Evolutionary conservation across 2,329 filamentous ascomycete genomes (phyloP).

Genomic region (Scedosporium aurantiacum): DNA sequence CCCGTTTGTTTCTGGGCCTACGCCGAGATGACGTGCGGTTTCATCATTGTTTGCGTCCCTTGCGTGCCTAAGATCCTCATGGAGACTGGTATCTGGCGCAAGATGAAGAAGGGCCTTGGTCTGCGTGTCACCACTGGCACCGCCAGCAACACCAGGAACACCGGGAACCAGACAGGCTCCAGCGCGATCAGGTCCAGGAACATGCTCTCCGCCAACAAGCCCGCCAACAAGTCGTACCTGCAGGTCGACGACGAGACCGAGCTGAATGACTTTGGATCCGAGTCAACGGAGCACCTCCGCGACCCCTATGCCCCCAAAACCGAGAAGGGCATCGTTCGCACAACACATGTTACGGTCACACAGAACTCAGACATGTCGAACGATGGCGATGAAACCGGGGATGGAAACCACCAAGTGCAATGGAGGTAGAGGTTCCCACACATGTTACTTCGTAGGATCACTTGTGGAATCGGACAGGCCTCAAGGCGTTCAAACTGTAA

Average conservation of each 20-base stretch:
- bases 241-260: conserved; percentile 8
- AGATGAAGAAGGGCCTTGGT: background rate
- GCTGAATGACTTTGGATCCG: conserved; percentile 8
- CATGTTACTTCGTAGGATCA: no score
- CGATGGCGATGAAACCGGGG: background rate
- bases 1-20: conserved; percentile 30
- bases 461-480: no score
- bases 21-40: conserved; percentile 33
- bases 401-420: conserved; percentile 3
- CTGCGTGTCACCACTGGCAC: background rate
- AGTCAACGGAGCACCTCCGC: conserved; percentile 9
- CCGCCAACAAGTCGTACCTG: conserved; percentile 8
- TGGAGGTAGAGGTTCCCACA: conserved; percentile 8
- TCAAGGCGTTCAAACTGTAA: no score
- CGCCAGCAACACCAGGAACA: background rate
- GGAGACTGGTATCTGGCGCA: background rate
- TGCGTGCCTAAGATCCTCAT: conserved; percentile 25
- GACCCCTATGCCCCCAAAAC: background rate
- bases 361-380: conserved; percentile 3
- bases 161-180: conserved; percentile 4
- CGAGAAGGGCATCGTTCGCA: conserved; percentile 8
- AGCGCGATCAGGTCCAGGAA: conserved; percentile 8
- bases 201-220: background rate
- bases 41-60: conserved; percentile 29
- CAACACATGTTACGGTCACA: conserved; percentile 5